phyloP scores from a whole-genome alignment of 495 filamentous ascomycete genomes.

The Penicillium cosmopolitanum region DNA sequence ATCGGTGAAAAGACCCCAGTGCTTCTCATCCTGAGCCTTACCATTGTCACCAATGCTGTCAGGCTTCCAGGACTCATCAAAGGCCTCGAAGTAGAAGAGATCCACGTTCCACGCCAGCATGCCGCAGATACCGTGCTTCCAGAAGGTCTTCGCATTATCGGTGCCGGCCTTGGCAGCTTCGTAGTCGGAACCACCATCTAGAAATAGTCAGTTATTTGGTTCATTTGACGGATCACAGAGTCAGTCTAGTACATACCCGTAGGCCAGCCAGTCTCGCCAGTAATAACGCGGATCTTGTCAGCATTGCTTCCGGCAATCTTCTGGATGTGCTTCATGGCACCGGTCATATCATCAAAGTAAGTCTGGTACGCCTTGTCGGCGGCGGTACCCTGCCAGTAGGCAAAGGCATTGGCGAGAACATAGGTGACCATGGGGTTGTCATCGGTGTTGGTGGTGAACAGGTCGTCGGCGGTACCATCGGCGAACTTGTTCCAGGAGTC shows the following conservation, averaged over 20 bases:
- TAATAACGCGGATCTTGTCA: constrained; percentile 66
- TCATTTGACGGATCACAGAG: neutral
- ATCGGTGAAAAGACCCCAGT: constrained; percentile 75
- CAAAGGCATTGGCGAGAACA: constrained; percentile 78
- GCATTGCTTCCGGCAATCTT: constrained; percentile 54
- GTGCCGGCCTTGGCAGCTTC: constrained; percentile 64
- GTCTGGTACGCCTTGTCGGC: constrained; percentile 65
- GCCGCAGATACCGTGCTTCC: constrained; percentile 68
- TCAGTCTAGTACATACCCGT: constrained; percentile 43
- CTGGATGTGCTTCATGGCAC: constrained; percentile 73
- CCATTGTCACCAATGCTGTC: constrained; percentile 69
- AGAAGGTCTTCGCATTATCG: constrained; percentile 64
- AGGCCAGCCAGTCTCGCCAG: constrained; percentile 78
- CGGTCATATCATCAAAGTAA: constrained; percentile 75
- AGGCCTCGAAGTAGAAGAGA: constrained; percentile 85
- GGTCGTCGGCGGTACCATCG: constrained; percentile 69
- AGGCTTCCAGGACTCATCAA: constrained; percentile 83
- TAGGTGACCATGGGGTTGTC: constrained; percentile 57
- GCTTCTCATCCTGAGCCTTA: constrained; percentile 66
- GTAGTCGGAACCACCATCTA: constrained; percentile 65
- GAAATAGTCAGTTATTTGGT: neutral
- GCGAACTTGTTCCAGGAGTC: constrained; percentile 83
- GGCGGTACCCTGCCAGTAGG: constrained; percentile 77
- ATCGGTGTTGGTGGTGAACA: constrained; percentile 54
- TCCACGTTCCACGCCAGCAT: constrained; percentile 74